These are phyloP conservation scores for Kappamyces sp. DNA, from an alignment of 192 early-diverging fungal genomes.

Conservation along the genomic window DNA sequence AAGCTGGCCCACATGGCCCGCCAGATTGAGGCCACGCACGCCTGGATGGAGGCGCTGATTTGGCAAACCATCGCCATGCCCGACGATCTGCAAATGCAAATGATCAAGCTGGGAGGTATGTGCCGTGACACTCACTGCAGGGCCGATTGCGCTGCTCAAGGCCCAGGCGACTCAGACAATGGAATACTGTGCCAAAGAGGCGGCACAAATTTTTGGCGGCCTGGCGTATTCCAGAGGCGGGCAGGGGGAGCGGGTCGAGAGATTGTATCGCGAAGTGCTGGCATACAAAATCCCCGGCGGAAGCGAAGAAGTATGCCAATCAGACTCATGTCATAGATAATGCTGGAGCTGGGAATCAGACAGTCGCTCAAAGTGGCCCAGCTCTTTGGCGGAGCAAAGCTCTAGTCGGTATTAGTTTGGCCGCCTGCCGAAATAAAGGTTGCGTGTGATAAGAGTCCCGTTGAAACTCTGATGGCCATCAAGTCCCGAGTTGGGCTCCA, in stretches of 20 bases:
- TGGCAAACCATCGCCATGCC: conserved; percentile 56
- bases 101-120: not conserved
- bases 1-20: conserved; percentile 61
- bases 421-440: too few relatives aligned
- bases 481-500: too few relatives aligned
- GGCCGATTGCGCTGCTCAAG: conserved; percentile 66
- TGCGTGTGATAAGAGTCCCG: too few relatives aligned
- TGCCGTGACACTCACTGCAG: conserved; percentile 28
- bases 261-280: conserved; percentile 28
- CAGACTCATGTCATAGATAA: conserved; percentile 40
- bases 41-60: conserved; percentile 63
- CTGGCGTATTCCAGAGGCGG: conserved; percentile 62
- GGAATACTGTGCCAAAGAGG: conserved; percentile 69
- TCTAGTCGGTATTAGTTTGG: too few relatives aligned
- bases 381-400: conserved; percentile 12
- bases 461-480: too few relatives aligned
- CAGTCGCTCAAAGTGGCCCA: conserved; percentile 9
- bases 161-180: conserved; percentile 66
- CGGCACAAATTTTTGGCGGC: conserved; percentile 71
- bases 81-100: conserved; percentile 34
- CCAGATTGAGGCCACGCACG: conserved; percentile 69
- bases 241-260: conserved; percentile 26
- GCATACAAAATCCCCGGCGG: conserved; percentile 35
- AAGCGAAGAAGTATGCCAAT: conserved; percentile 38
- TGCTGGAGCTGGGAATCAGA: conserved; percentile 34